A percentile compares a stretch with the other conserved stretches of the same genome.
Evolutionary conservation across 1,284 basidiomycete genomes (phyloP).

Genomic region (Austroboletus niveus): DNA sequence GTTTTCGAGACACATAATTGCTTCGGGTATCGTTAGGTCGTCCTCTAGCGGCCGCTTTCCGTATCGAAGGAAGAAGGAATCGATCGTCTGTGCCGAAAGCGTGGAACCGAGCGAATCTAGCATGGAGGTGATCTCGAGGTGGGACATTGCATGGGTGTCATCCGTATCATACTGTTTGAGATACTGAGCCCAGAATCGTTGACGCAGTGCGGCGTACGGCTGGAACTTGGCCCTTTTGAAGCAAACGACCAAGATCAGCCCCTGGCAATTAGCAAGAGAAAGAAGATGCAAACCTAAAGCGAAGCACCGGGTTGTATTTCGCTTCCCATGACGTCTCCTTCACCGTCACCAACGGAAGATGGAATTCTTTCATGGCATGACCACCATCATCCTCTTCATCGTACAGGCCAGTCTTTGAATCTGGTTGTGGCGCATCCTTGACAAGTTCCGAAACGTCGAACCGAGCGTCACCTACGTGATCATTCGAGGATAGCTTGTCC

Average conservation of each 20-base stretch:
- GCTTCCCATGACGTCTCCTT: conserved; percentile 64
- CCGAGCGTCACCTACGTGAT: conserved; percentile 76
- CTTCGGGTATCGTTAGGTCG: conserved; percentile 78
- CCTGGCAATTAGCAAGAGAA: not conserved
- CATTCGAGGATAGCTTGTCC: conserved; percentile 91
- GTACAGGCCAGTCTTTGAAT: conserved; percentile 75
- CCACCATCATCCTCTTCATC: conserved; percentile 30
- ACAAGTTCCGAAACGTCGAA: conserved; percentile 74
- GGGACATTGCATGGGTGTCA: conserved; percentile 76
- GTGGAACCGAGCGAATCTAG: conserved; percentile 96
- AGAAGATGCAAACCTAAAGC: conserved; percentile 49
- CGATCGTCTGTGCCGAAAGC: conserved; percentile 76
- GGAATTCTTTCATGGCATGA: conserved; percentile 71
- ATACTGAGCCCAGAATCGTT: conserved; percentile 91
- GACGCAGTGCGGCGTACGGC: conserved; percentile 88
- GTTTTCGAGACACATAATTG: conserved; percentile 76
- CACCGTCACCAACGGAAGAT: conserved; percentile 49
- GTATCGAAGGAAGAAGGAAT: conserved; percentile 75
- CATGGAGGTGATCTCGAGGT: conserved; percentile 92
- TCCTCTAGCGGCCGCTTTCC: conserved; percentile 68
- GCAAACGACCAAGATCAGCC: conserved; percentile 7
- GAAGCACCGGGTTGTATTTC: conserved; percentile 60
- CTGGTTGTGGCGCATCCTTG: conserved; percentile 69
- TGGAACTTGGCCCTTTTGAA: conserved; percentile 82
- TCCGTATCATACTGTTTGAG: conserved; percentile 90